Conservation (phyloP, 2,329 filamentous ascomycete genomes). For the Fusarium pseudoanthophilum region DNA sequence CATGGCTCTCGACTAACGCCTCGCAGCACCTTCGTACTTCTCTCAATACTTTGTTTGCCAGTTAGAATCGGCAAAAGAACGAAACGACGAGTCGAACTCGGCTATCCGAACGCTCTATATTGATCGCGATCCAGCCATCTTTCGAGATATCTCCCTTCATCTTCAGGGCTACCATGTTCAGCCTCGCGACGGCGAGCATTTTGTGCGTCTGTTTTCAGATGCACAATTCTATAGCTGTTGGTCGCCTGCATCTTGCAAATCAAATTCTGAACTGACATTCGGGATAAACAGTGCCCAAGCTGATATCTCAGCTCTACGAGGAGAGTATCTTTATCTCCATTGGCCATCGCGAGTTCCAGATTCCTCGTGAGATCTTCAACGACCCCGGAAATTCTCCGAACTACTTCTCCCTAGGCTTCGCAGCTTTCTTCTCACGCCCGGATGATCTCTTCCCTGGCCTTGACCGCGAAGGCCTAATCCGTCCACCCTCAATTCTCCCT, state of each 20-base stretch:
- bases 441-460: conserved; percentile 87
- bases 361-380: conserved; percentile 87
- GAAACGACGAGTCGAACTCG: conserved; percentile 61
- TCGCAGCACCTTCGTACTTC: conserved; percentile 90
- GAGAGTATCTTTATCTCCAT: conserved; percentile 93
- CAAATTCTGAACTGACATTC: neutral
- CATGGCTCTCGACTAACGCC: conserved; percentile 18
- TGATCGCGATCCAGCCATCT: conserved; percentile 90
- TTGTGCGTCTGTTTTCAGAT: conserved; percentile 92
- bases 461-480: conserved; percentile 79
- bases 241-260: conserved; percentile 43
- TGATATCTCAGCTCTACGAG: conserved; percentile 91
- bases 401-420: conserved; percentile 93
- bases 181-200: conserved; percentile 84
- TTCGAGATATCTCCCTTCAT: conserved; percentile 88
- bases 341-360: conserved; percentile 86
- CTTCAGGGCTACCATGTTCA: conserved; percentile 90
- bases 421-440: conserved; percentile 84
- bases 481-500: conserved; percentile 86
- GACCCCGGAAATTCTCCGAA: conserved; percentile 92
- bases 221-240: conserved; percentile 91
- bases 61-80: conserved; percentile 70
- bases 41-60: conserved; percentile 93
- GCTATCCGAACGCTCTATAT: conserved; percentile 88
- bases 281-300: conserved; percentile 73